Evolutionary conservation across 345 rosid genomes (phyloP), one percentile per base, ranked within the genome.

Genomic region (Eucalyptus polybractea): DNA sequence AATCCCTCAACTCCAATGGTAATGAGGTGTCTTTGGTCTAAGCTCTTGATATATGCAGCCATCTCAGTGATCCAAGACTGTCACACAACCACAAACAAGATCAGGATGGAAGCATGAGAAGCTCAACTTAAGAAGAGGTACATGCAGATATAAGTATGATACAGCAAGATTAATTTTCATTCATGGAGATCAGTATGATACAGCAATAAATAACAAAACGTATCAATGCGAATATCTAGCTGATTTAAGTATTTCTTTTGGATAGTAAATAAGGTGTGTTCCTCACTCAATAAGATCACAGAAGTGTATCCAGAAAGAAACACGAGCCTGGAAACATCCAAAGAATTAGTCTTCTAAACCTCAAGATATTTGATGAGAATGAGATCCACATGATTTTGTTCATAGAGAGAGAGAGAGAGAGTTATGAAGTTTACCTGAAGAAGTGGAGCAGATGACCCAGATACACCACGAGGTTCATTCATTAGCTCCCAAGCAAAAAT

Each of bases 401-500:
- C 72, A 62, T 31, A 42, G 44, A 42, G 44, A 42, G 44, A 42
- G 44, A 40, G 51, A 69, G 44, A 87, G 88, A 22, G 44, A 56
- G 29, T 15, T 29, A 14, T 56, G 22, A 24, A 50, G n/a, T 81
- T 91, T 87, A 94, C 95, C 94, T 91, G 94, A 89, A 94, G 94
- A 88, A 90, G 85, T 83, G 90, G 88, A 21, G 94, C 91, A 40
- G 92, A 94, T 13, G 93, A 90, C 89, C 67, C 92, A 50, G 93
- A 92, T 72, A 86, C 89, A 89, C 95, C 92, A 11, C 94, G 92
- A 44, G 94, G 94, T 89, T 94, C 95, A 86, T 94, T 93, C 91
- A 94, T 94, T 42, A 94, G 94, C 89, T 94, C 95, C 94, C 95
- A 94, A 13, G 95, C 94, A 91, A 94, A 92, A 81, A 94, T 94